These are phyloP conservation scores for Salinomyces thailandicus DNA, from an alignment of 2,329 filamentous ascomycete species.

Conservation along the genomic window DNA sequence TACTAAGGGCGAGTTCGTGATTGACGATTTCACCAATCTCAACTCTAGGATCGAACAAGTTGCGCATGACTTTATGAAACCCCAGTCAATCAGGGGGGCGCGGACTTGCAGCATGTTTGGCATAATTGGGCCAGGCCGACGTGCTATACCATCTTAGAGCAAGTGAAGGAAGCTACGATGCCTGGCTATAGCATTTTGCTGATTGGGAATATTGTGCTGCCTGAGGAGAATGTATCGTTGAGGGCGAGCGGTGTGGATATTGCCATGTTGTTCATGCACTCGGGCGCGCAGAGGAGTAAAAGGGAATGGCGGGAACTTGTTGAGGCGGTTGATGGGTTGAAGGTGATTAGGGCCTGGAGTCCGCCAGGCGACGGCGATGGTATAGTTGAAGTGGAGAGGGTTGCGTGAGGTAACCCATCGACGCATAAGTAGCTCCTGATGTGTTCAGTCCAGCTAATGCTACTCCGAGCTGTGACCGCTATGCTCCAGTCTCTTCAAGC, in stretches of 20 bases:
- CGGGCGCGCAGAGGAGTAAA: conserved; percentile 31
- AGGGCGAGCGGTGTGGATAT: conserved; percentile 26
- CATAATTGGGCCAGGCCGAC: conserved; percentile 19
- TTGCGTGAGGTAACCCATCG: background rate
- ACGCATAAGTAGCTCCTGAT: too few relatives aligned
- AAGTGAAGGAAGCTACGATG: conserved; percentile 16
- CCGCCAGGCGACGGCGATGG: conserved; percentile 10
- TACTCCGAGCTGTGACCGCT: too few relatives aligned
- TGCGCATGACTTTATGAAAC: conserved; percentile 9
- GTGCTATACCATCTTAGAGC: conserved; percentile 11
- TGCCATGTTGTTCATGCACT: conserved; percentile 32
- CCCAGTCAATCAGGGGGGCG: conserved; percentile 11
- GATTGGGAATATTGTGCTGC: conserved; percentile 18
- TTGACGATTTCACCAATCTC: conserved; percentile 11
- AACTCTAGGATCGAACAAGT: conserved; percentile 11
- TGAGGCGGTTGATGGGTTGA: conserved; percentile 9
- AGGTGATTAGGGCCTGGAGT: conserved; percentile 9
- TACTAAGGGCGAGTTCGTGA: conserved; percentile 7
- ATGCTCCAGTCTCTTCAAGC: too few relatives aligned
- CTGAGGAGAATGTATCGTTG: conserved; percentile 12
- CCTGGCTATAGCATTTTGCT: conserved; percentile 17
- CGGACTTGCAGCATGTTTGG: conserved; percentile 14
- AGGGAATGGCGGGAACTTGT: conserved; percentile 26
- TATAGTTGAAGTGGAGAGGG: conserved; percentile 8
- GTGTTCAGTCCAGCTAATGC: too few relatives aligned